A percentile compares a stretch with the other conserved stretches of the same genome.
Conservation (phyloP, 305 asterid species). For the Striga hermonthica region DNA sequence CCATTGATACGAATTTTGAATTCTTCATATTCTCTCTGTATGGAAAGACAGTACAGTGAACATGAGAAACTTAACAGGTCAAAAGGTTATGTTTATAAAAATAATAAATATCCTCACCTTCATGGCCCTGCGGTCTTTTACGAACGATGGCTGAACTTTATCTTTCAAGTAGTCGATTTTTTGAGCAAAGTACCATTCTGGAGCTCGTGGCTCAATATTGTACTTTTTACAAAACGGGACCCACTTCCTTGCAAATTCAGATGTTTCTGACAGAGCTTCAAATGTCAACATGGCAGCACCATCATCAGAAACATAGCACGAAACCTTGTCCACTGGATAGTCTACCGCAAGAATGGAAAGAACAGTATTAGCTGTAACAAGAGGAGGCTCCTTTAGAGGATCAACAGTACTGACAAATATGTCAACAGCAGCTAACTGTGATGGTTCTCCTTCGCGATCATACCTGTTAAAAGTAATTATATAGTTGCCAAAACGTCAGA, state of each 20-base stretch:
- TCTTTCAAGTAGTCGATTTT: constrained; percentile 94
- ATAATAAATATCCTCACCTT: constrained; percentile 51
- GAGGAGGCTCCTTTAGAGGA: constrained; percentile 99
- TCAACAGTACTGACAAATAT: constrained; percentile 99
- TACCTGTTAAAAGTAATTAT: constrained; percentile 52
- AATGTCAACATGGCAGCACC: constrained; percentile 97
- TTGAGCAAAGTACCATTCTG: constrained; percentile 95
- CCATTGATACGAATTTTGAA: constrained; percentile 86
- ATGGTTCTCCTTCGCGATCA: constrained; percentile 96
- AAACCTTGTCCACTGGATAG: constrained; percentile 96
- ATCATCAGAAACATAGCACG: constrained; percentile 98
- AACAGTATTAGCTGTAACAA: constrained; percentile 97
- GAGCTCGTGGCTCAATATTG: constrained; percentile 95
- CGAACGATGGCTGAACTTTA: constrained; percentile 92
- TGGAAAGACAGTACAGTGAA: constrained; percentile 28
- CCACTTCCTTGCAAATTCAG: constrained; percentile 97
- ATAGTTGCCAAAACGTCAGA: constrained; percentile 27
- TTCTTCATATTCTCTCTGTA: constrained; percentile 97
- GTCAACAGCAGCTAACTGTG: constrained; percentile 99
- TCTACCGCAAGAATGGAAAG: constrained; percentile 95
- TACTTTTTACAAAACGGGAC: constrained; percentile 96
- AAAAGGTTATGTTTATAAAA: constrained; percentile 2
- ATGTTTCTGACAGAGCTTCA: constrained; percentile 92
- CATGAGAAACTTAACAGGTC: constrained; percentile 30
- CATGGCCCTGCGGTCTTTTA: constrained; percentile 98